These are phyloP conservation scores for Trichoderma arundinaceum DNA, from an alignment of 2,329 filamentous ascomycete species.

Conservation along the genomic window DNA sequence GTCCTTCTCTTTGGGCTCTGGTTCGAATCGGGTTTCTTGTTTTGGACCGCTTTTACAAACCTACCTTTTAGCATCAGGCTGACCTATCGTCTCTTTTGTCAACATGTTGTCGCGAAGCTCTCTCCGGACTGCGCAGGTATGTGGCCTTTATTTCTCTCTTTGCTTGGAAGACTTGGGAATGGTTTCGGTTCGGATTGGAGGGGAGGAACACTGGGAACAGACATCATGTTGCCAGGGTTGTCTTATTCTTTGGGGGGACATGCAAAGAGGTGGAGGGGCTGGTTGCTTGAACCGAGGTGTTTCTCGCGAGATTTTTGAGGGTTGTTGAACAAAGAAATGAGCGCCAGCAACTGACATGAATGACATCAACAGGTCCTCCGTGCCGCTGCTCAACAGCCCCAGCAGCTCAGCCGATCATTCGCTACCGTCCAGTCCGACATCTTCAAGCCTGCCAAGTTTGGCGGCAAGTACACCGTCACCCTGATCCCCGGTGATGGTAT, in stretches of 20 bases:
- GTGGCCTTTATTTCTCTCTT: conserved; percentile 37
- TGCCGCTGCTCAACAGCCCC: conserved; percentile 53
- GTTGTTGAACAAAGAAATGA: background rate
- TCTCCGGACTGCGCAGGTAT: conserved; percentile 62
- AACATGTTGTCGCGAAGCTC: conserved; percentile 66
- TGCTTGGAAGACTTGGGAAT: conserved; percentile 1
- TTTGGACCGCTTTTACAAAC: background rate
- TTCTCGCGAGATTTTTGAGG: conserved; percentile 16
- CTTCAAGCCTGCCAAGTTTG: conserved; percentile 99
- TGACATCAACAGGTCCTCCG: conserved; percentile 55
- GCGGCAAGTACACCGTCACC: conserved; percentile 98
- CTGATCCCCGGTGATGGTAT: conserved; percentile 99
- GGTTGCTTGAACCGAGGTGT: conserved; percentile 8
- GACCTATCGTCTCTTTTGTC: conserved; percentile 28
- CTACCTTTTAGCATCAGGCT: conserved; percentile 12
- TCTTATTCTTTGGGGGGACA: background rate
- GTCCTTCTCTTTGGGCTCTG: background rate
- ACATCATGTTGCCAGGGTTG: background rate
- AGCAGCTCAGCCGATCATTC: conserved; percentile 62
- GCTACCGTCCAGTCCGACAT: conserved; percentile 92
- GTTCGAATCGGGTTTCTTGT: conserved; percentile 2
- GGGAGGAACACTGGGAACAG: background rate
- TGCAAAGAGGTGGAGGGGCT: conserved; percentile 12
- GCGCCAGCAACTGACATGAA: conserved; percentile 36
- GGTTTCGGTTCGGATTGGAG: background rate